Percentiles rank a stretch among this genome's conserved stretches.
phyloP scores from a whole-genome alignment of 176 grass and related monocot species.

The Oryza australiensis region DNA sequence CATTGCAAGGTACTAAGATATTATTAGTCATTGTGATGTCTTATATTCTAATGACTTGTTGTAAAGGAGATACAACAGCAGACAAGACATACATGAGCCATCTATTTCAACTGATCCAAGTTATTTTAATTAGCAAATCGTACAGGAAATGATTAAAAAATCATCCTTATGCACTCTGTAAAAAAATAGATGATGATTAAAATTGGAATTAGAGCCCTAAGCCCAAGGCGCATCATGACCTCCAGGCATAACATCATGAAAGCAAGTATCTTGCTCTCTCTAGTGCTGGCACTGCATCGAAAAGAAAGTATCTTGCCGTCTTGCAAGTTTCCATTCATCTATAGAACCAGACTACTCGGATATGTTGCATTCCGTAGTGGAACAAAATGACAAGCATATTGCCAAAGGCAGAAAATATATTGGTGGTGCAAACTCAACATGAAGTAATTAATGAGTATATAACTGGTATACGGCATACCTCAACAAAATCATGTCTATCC shows the following conservation, averaged over 20 bases:
- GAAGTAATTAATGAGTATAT: conserved; percentile 1
- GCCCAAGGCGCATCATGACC: background rate
- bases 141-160: background rate
- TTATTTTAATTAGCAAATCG: background rate
- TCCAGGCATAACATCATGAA: background rate
- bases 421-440: background rate
- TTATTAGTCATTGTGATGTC: background rate
- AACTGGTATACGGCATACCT: conserved; percentile 73
- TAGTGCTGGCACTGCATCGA: background rate
- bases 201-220: conserved; percentile 6
- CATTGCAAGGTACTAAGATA: background rate
- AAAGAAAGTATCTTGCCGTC: background rate
- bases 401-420: background rate
- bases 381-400: conserved; percentile 13
- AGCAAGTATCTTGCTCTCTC: background rate
- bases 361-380: background rate
- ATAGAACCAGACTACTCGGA: background rate
- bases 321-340: background rate
- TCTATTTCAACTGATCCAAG: conserved; percentile 1
- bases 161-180: background rate
- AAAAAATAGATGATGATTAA: background rate
- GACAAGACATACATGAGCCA: background rate
- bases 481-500: conserved; percentile 93
- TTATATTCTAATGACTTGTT: background rate
- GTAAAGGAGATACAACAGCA: background rate